phyloP scores from a whole-genome alignment of 495 filamentous ascomycete genomes.

The Trichoderma gamsii region DNA sequence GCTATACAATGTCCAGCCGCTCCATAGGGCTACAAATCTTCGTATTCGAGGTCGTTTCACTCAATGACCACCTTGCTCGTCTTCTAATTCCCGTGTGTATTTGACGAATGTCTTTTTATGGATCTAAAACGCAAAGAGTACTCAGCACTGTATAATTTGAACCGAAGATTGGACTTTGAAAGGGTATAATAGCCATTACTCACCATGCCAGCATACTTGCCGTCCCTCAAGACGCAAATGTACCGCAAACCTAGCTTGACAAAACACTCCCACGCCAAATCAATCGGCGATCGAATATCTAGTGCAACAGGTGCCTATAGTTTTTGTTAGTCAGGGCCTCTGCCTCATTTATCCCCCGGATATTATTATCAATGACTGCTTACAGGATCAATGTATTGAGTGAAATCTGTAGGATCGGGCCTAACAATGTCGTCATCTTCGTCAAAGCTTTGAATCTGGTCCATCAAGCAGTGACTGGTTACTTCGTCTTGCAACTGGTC shows the following conservation, averaged over 20 bases:
- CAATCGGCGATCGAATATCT: slow-evolving; percentile 86
- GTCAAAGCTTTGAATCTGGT: slow-evolving; percentile 48
- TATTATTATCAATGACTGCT: slow-evolving; percentile 20
- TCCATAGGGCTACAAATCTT: background rate
- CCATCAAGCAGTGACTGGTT: slow-evolving; percentile 74
- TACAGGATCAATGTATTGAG: slow-evolving; percentile 81
- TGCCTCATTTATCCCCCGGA: background rate
- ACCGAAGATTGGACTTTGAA: background rate
- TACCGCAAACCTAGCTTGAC: slow-evolving; percentile 90
- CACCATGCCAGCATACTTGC: slow-evolving; percentile 82
- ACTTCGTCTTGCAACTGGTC: slow-evolving; percentile 74
- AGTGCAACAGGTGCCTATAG: slow-evolving; percentile 70
- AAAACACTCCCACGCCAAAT: slow-evolving; percentile 95
- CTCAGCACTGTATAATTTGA: slow-evolving; percentile 23
- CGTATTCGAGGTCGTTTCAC: background rate
- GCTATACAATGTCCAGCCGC: background rate
- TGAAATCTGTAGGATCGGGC: slow-evolving; percentile 75
- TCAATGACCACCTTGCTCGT: slow-evolving; percentile 35
- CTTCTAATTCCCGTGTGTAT: slow-evolving; percentile 77
- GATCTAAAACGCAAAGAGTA: slow-evolving; percentile 35
- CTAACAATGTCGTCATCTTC: slow-evolving; percentile 50
- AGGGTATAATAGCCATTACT: slow-evolving; percentile 23
- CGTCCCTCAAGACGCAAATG: slow-evolving; percentile 80
- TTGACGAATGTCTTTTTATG: slow-evolving; percentile 98
- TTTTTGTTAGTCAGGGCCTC: background rate